These are phyloP conservation scores for Botrytis tulipae DNA, from an alignment of 2,329 filamentous ascomycete genomes.

Conservation along the genomic window DNA sequence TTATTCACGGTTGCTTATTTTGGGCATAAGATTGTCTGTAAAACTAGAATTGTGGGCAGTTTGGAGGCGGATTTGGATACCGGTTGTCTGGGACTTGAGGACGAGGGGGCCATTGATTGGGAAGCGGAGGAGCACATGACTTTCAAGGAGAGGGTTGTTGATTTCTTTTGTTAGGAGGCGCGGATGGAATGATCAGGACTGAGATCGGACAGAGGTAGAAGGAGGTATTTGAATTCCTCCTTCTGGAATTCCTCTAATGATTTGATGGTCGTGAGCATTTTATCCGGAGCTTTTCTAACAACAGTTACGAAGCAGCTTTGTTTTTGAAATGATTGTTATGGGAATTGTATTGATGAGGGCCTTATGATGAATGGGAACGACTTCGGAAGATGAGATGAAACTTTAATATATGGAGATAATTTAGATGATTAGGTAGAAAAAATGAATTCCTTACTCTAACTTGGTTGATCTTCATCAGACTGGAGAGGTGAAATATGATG, in stretches of 20 bases:
- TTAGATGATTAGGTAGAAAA: conserved; percentile 8
- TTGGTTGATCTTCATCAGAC: neutral
- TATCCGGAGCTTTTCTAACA: neutral
- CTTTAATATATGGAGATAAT: conserved; percentile 1
- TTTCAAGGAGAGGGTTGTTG: neutral
- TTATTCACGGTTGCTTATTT: conserved; percentile 59
- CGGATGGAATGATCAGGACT: neutral
- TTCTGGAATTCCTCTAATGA: conserved; percentile 16
- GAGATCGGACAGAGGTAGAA: conserved; percentile 10
- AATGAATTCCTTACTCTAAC: conserved; percentile 9
- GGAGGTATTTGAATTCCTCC: conserved; percentile 17
- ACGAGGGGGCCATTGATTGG: neutral
- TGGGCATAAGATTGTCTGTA: conserved; percentile 55
- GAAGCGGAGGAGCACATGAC: neutral
- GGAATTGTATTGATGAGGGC: neutral
- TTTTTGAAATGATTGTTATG: neutral
- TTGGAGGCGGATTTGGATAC: conserved; percentile 45
- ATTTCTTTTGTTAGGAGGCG: conserved; percentile 10
- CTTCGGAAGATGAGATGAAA: neutral
- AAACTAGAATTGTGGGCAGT: conserved; percentile 41
- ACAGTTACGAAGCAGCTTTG: neutral
- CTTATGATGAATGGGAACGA: neutral
- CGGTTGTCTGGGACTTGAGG: conserved; percentile 36
- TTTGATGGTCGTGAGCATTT: neutral
- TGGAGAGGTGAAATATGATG: neutral